Conservation (phyloP, 2,329 filamentous ascomycete species). For the Pseudopithomyces chartarum region DNA sequence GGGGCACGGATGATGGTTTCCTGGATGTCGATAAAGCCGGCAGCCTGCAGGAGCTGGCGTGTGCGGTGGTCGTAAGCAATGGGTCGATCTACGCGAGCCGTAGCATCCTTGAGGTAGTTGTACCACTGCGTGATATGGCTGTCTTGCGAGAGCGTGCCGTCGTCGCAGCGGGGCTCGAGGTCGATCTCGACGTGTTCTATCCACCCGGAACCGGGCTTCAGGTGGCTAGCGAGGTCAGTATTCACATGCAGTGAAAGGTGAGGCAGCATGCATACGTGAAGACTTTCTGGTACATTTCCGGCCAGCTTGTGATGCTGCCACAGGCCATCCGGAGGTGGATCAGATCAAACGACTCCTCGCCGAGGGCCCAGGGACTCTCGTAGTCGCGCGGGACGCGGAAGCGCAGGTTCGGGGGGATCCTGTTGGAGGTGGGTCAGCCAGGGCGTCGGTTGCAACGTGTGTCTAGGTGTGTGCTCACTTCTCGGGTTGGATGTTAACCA, state of each 20-base stretch:
- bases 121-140: slow-evolving; percentile 73
- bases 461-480: slow-evolving; percentile 47
- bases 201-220: slow-evolving; percentile 74
- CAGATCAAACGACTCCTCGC: slow-evolving; percentile 75
- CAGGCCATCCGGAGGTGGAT: slow-evolving; percentile 81
- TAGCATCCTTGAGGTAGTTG: slow-evolving; percentile 68
- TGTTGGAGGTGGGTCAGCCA: slow-evolving; percentile 48
- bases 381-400: slow-evolving; percentile 76
- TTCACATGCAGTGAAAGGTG: not conserved
- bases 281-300: slow-evolving; percentile 71
- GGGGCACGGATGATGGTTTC: slow-evolving; percentile 72
- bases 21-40: slow-evolving; percentile 80
- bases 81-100: slow-evolving; percentile 66
- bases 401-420: slow-evolving; percentile 71
- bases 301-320: slow-evolving; percentile 80
- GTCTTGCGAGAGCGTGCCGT: slow-evolving; percentile 62
- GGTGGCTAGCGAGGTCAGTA: slow-evolving; percentile 62
- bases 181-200: slow-evolving; percentile 93
- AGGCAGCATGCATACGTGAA: slow-evolving; percentile 58
- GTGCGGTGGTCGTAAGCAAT: slow-evolving; percentile 69
- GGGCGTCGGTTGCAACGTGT: slow-evolving; percentile 41
- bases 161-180: slow-evolving; percentile 74
- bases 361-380: slow-evolving; percentile 73
- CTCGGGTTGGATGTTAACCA: slow-evolving; percentile 65
- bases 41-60: slow-evolving; percentile 64